Percentiles rank a stretch among this genome's conserved stretches.
Evolutionary conservation across 306 rosid genomes (phyloP).

Genomic region (Cicer yamashitae): DNA sequence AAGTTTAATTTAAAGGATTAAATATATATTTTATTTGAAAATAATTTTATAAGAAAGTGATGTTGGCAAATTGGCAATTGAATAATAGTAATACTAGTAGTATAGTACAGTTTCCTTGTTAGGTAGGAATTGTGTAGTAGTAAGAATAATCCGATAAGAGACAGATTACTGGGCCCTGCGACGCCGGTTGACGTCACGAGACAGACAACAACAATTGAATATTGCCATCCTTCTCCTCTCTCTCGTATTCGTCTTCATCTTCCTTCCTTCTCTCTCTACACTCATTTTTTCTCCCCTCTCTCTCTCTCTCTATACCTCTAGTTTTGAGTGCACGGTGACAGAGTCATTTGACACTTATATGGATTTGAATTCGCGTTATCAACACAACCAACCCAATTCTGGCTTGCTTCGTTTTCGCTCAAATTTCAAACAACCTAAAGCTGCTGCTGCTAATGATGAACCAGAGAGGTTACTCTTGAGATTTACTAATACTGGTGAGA

Average conservation of each 20-base stretch:
- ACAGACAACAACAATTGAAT: neutral
- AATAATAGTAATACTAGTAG: slow-evolving; percentile 2
- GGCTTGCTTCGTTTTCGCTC: slow-evolving; percentile 78
- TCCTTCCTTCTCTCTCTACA: neutral
- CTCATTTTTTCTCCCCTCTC: neutral
- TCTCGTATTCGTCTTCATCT: neutral
- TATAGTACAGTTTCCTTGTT: slow-evolving; percentile 14
- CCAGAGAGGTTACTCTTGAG: slow-evolving; percentile 56
- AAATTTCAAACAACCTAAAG: slow-evolving; percentile 44
- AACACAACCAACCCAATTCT: slow-evolving; percentile 54
- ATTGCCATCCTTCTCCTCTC: neutral
- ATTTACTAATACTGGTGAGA: slow-evolving; percentile 44
- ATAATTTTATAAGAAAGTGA: too few species aligned
- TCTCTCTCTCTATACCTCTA: slow-evolving; percentile 24
- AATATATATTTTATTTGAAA: too few species aligned
- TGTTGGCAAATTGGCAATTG: neutral
- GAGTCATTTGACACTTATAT: slow-evolving; percentile 32
- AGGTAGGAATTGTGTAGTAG: neutral
- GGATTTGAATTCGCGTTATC: slow-evolving; percentile 66
- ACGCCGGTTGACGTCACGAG: slow-evolving; percentile 36
- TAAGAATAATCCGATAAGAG: slow-evolving; percentile 26
- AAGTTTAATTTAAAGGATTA: too few species aligned
- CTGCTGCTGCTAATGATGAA: slow-evolving; percentile 41
- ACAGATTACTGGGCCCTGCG: slow-evolving; percentile 21
- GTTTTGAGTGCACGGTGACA: neutral